Evolutionary conservation across 1,284 basidiomycete species (phyloP).

Genomic region (Puccinia sorghi): DNA sequence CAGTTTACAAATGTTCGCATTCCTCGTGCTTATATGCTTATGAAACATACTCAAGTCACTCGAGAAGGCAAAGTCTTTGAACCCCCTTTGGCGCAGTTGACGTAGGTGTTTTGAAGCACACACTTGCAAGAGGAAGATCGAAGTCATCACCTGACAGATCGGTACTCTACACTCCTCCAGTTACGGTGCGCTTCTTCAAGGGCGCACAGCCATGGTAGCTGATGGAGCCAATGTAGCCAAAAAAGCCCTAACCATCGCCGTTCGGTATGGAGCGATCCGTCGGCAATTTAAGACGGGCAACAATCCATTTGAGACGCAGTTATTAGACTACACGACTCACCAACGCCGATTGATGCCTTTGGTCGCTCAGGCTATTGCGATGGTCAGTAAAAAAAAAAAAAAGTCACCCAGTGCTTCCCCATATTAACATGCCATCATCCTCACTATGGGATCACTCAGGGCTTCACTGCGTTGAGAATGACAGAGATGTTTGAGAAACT

Average conservation of each 20-base stretch:
- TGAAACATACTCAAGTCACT: slow-evolving; percentile 65
- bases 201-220: slow-evolving; percentile 64
- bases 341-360: slow-evolving; percentile 65
- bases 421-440: neutral
- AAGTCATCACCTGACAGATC: slow-evolving; percentile 1
- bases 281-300: slow-evolving; percentile 63
- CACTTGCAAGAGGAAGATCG: neutral
- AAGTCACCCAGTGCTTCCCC: neutral
- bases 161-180: neutral
- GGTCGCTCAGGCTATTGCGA: slow-evolving; percentile 64
- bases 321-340: slow-evolving; percentile 66
- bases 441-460: slow-evolving; percentile 49
- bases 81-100: slow-evolving; percentile 64
- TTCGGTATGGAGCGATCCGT: slow-evolving; percentile 64
- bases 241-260: slow-evolving; percentile 63
- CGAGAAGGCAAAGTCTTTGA: slow-evolving; percentile 61
- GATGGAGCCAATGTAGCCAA: slow-evolving; percentile 48
- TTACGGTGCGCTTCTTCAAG: slow-evolving; percentile 64
- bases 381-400: slow-evolving; percentile 59
- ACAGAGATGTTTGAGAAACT: slow-evolving; percentile 59
- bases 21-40: slow-evolving; percentile 65
- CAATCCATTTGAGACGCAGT: slow-evolving; percentile 62
- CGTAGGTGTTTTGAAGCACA: slow-evolving; percentile 54
- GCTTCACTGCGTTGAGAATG: slow-evolving; percentile 52
- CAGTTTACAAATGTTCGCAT: slow-evolving; percentile 65